Evolutionary conservation across 768 basidiomycete genomes (phyloP).

Genomic region (Leccinum fibrillosum): DNA sequence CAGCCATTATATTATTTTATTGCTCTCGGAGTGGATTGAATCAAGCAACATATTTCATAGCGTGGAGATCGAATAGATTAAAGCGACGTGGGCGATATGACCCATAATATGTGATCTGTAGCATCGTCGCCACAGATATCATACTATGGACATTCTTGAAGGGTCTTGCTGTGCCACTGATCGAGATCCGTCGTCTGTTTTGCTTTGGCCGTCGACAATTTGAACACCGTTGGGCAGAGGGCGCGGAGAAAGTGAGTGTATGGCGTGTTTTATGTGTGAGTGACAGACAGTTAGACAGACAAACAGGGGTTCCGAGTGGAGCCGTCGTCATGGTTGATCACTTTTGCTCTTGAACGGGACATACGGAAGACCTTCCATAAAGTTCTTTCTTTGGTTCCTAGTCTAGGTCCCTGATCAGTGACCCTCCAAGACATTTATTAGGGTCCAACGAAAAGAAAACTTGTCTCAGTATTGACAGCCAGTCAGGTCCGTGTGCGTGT

Average conservation of each 20-base stretch:
- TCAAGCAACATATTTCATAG: no score
- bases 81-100: no score
- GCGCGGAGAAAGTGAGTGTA: background rate
- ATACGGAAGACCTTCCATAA: background rate
- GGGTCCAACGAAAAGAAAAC: no score
- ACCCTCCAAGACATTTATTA: no score
- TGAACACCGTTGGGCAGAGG: background rate
- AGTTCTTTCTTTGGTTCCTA: background rate
- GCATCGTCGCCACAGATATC: background rate
- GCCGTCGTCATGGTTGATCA: no score
- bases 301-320: background rate
- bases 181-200: background rate
- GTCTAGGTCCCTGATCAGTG: background rate
- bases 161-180: background rate
- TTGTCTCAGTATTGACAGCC: no score
- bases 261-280: background rate
- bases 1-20: no score
- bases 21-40: no score
- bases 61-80: no score
- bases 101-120: background rate
- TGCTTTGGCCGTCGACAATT: background rate
- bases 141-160: background rate
- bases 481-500: no score
- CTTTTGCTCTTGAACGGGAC: no score
- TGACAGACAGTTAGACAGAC: background rate